phyloP scores from a whole-genome alignment of 163 green algal species.

The Trebouxiophyceae sp. region DNA sequence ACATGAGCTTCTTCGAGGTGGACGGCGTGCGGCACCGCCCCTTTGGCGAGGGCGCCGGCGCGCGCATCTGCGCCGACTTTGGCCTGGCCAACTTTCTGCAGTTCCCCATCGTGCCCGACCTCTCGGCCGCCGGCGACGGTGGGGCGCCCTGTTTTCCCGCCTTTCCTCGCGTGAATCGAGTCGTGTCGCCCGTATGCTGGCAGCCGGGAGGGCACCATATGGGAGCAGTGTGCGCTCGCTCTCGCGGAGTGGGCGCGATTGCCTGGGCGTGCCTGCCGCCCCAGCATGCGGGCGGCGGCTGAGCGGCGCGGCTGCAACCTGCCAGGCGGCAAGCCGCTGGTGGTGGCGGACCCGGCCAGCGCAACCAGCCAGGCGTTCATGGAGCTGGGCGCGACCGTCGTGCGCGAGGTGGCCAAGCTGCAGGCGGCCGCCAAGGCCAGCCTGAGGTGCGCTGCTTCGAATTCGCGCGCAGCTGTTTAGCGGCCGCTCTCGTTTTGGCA shows the following conservation, averaged over 20 bases:
- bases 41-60: constrained; percentile 69
- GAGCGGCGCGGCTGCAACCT: too few species aligned
- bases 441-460: constrained; percentile 21
- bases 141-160: too few species aligned
- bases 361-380: constrained; percentile 59
- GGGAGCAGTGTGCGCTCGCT: too few species aligned
- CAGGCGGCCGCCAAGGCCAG: constrained; percentile 29
- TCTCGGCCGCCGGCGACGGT: constrained; percentile 87
- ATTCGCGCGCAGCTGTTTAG: too few species aligned
- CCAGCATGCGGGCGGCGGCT: too few species aligned
- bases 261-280: too few species aligned
- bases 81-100: constrained; percentile 84
- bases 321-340: constrained; percentile 72
- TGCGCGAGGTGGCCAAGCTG: constrained; percentile 90
- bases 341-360: constrained; percentile 73
- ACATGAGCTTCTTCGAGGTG: constrained; percentile 97
- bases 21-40: constrained; percentile 73
- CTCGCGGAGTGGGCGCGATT: too few species aligned
- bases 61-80: constrained; percentile 80
- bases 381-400: constrained; percentile 84
- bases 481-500: too few species aligned
- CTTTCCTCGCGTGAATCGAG: too few species aligned
- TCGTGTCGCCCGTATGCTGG: too few species aligned
- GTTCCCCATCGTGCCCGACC: constrained; percentile 88
- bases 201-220: too few species aligned